phyloP scores from a whole-genome alignment of 2,329 filamentous ascomycete genomes.

The Pleurostoma richardsiae region DNA sequence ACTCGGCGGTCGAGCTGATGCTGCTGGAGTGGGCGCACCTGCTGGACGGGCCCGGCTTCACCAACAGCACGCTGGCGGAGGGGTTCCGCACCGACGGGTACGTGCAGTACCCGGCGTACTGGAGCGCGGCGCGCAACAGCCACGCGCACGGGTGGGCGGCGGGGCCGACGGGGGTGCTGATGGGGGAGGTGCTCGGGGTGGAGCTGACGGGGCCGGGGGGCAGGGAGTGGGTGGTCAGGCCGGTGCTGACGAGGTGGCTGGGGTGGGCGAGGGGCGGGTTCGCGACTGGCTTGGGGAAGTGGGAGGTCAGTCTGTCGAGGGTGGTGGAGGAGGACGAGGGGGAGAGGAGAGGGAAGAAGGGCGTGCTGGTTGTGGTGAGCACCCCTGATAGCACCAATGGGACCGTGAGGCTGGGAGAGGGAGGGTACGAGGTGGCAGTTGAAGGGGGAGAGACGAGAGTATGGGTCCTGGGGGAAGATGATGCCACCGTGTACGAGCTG shows the following conservation, averaged over 20 bases:
- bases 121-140: conserved; percentile 19
- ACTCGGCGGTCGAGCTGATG: conserved; percentile 20
- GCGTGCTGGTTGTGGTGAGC: conserved; percentile 11
- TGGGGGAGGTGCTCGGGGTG: conserved; percentile 20
- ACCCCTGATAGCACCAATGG: not conserved
- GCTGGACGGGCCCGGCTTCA: conserved; percentile 28
- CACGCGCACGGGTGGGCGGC: conserved; percentile 30
- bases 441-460: not conserved
- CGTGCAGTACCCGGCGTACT: conserved; percentile 25
- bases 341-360: conserved; percentile 11
- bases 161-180: conserved; percentile 26
- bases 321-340: conserved; percentile 10
- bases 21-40: conserved; percentile 21
- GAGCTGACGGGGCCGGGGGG: conserved; percentile 17
- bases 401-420: not conserved
- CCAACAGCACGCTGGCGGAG: conserved; percentile 35
- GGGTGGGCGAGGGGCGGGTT: conserved; percentile 29
- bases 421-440: not conserved
- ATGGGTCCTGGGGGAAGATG: not conserved
- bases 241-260: conserved; percentile 23
- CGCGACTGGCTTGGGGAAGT: conserved; percentile 23
- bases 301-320: conserved; percentile 22
- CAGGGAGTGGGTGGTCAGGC: conserved; percentile 17
- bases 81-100: conserved; percentile 31
- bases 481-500: not conserved